These are phyloP conservation scores for Saccharomyces uvarum DNA, from an alignment of 1,139 yeast genomes.

Conservation along the genomic window DNA sequence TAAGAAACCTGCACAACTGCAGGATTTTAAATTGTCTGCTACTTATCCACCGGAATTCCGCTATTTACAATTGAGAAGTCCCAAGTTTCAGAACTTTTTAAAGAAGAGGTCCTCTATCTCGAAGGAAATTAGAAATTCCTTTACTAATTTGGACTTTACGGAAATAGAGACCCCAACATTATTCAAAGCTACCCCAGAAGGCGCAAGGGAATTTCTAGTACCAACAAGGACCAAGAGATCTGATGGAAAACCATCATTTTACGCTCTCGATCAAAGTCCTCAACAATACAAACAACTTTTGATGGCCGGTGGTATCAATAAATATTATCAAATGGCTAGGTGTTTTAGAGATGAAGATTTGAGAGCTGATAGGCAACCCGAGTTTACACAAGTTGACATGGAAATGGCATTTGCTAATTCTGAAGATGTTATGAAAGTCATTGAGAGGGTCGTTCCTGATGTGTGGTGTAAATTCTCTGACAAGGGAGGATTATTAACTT, in stretches of 20 bases:
- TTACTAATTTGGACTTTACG: constrained; percentile 48
- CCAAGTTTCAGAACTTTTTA: constrained; percentile 52
- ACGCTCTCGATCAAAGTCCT: constrained; percentile 94
- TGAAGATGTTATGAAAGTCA: constrained; percentile 57
- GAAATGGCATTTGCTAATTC: constrained; percentile 82
- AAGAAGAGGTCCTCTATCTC: constrained; percentile 57
- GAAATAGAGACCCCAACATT: constrained; percentile 91
- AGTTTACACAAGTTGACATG: constrained; percentile 89
- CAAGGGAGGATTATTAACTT: constrained; percentile 18
- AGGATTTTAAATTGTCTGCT: constrained; percentile 42
- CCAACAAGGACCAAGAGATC: constrained; percentile 54
- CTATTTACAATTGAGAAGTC: constrained; percentile 68
- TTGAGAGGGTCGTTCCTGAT: constrained; percentile 48
- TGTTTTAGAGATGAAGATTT: constrained; percentile 96
- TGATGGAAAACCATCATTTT: constrained; percentile 43
- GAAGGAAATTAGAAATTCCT: constrained; percentile 42
- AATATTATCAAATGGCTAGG: constrained; percentile 82
- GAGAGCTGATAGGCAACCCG: constrained; percentile 93
- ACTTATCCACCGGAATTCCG: constrained; percentile 69
- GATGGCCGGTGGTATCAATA: constrained; percentile 87
- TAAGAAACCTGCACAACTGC: constrained; percentile 63
- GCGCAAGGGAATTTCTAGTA: constrained; percentile 91
- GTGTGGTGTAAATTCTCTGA: constrained; percentile 44
- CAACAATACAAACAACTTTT: constrained; percentile 92
- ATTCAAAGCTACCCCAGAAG: constrained; percentile 95